These are phyloP conservation scores for Protomyces inundatus DNA, from an alignment of 1,139 yeast genomes.

Conservation along the genomic window DNA sequence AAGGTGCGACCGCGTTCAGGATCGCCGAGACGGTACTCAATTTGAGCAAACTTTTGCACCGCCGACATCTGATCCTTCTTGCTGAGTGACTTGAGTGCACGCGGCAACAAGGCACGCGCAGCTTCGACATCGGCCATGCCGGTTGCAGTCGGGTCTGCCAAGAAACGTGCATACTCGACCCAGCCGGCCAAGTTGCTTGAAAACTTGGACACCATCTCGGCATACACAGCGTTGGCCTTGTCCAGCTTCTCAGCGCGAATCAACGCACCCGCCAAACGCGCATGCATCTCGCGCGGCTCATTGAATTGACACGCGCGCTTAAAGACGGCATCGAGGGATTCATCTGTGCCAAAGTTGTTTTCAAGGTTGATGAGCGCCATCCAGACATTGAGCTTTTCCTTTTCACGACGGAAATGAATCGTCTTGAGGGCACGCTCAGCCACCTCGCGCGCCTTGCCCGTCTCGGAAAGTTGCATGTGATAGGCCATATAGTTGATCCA, in stretches of 20 bases:
- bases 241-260: constrained; percentile 39
- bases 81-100: constrained; percentile 67
- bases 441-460: constrained; percentile 89
- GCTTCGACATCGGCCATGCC: constrained; percentile 45
- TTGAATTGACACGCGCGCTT: constrained; percentile 80
- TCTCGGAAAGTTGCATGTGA: constrained; percentile 88
- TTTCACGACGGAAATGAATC: constrained; percentile 85
- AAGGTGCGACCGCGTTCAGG: constrained; percentile 90
- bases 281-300: constrained; percentile 52
- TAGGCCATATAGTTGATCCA: constrained; percentile 99
- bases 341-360: constrained; percentile 84
- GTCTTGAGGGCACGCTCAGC: constrained; percentile 89
- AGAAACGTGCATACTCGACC: constrained; percentile 71
- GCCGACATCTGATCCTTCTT: constrained; percentile 73
- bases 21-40: constrained; percentile 82
- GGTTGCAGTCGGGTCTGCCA: constrained; percentile 42
- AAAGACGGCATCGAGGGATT: constrained; percentile 71
- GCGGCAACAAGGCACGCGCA: constrained; percentile 65
- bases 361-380: constrained; percentile 91
- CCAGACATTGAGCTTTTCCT: constrained; percentile 91
- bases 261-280: constrained; percentile 23
- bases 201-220: constrained; percentile 70
- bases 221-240: constrained; percentile 65
- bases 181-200: constrained; percentile 60
- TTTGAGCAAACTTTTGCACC: constrained; percentile 80